These are phyloP conservation scores for Amaranthus palmeri DNA, from an alignment of 148 eudicot species.

Conservation along the genomic window DNA sequence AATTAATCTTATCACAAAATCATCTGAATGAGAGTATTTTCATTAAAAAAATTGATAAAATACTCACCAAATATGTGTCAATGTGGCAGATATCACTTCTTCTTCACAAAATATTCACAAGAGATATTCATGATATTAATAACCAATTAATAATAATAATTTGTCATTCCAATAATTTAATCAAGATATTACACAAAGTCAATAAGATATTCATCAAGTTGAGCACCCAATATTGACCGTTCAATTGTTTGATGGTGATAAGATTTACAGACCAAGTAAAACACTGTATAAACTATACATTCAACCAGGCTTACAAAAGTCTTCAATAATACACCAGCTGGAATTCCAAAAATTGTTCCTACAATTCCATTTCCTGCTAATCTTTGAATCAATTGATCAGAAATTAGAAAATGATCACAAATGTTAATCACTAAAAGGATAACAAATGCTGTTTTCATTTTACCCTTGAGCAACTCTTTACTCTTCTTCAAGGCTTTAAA, in stretches of 20 bases:
- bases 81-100: too few relatives aligned
- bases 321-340: slow-evolving; percentile 13
- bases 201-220: slow-evolving; percentile 37
- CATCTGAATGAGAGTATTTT: too few relatives aligned
- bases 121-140: too few relatives aligned
- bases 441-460: slow-evolving; percentile 7
- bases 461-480: slow-evolving; percentile 32
- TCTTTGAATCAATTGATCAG: slow-evolving; percentile 13
- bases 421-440: slow-evolving; percentile 16
- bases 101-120: too few relatives aligned
- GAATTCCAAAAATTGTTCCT: slow-evolving; percentile 15
- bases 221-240: slow-evolving; percentile 29
- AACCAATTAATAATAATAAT: too few relatives aligned
- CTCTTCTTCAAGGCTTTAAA: slow-evolving; percentile 24
- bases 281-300: slow-evolving; percentile 32
- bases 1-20: too few relatives aligned
- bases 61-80: too few relatives aligned
- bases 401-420: slow-evolving; percentile 19
- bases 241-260: slow-evolving; percentile 41
- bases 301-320: slow-evolving; percentile 18
- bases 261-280: slow-evolving; percentile 47
- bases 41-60: too few relatives aligned
- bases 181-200: slow-evolving; percentile 20
- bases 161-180: too few relatives aligned
- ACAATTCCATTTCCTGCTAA: not conserved